Evolutionary conservation across 768 basidiomycete species (phyloP).

Genomic region (Epithele typhae): DNA sequence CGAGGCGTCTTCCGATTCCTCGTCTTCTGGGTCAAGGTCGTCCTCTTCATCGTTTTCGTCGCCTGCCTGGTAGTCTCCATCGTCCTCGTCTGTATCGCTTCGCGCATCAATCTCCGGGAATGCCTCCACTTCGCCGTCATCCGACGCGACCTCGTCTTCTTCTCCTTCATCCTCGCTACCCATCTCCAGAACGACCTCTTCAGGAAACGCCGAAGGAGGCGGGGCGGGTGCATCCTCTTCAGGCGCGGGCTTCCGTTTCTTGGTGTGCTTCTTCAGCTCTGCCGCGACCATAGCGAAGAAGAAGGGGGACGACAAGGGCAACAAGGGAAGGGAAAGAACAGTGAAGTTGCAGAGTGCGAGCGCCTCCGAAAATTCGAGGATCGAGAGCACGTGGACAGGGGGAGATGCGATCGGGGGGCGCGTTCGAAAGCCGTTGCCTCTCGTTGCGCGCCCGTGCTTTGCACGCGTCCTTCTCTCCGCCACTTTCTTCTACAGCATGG

Average conservation of each 20-base stretch:
- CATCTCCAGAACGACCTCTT: slow-evolving; percentile 59
- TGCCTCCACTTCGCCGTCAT: slow-evolving; percentile 32
- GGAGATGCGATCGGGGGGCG: slow-evolving; percentile 27
- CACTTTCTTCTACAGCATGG: slow-evolving; percentile 42
- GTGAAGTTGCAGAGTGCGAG: neutral
- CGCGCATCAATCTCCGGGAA: slow-evolving; percentile 21
- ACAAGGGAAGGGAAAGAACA: neutral
- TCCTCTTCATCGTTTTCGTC: slow-evolving; percentile 34
- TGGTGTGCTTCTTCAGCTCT: slow-evolving; percentile 32
- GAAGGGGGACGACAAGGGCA: neutral
- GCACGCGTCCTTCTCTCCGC: neutral
- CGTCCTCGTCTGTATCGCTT: slow-evolving; percentile 29
- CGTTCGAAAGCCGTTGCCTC: slow-evolving; percentile 4
- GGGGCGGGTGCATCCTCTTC: slow-evolving; percentile 33
- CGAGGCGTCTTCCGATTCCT: slow-evolving; percentile 31
- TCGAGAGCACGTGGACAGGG: slow-evolving; percentile 10
- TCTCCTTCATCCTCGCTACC: slow-evolving; percentile 69
- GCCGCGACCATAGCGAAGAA: slow-evolving; percentile 28
- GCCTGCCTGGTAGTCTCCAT: slow-evolving; percentile 25
- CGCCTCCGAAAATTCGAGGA: slow-evolving; percentile 23
- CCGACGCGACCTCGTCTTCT: slow-evolving; percentile 43
- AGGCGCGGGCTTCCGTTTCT: slow-evolving; percentile 56
- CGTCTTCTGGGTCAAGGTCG: slow-evolving; percentile 31
- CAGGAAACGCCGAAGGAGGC: slow-evolving; percentile 29
- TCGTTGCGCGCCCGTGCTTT: slow-evolving; percentile 2